Base-by-base conservation (phyloP, 2,329 filamentous ascomycete genomes). In the Cryphonectria parasitica region DNA sequence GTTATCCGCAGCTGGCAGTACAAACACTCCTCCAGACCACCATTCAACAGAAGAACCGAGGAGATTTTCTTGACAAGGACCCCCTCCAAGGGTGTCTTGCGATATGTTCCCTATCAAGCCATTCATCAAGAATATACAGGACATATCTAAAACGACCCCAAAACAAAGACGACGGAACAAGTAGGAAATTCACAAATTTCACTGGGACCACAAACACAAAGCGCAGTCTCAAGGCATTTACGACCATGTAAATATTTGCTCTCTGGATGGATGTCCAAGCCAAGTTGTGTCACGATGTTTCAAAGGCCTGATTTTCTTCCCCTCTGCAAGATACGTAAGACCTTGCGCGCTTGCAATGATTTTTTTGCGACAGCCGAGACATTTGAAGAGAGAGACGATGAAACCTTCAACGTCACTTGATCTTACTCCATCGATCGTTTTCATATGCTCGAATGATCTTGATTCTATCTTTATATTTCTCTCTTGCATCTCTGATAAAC, bases 401-500 rank as follows among this genome's bases (percentile, higher is more conserved):
- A 22, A 22, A 22, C 8, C 45, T 22, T 49, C 45, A n/a, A 49
- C 5, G 45, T n/a, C 19, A 49, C 45, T 6, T 49, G 19, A 6
- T 49, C 19, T 6, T 19, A 7, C n/a, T 22, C 6, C 45, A 49
- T 1, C 6, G 28, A 28, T 52, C 45, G 22, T 8, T n/a, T 58
- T 31, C 6, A 15, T 19, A 28, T 28, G n/a, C n/a, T 7, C 22
- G 45, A 49, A 49, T n/a, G 19, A 10, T 6, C 19, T 49, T n/a
- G 45, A 49, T 49, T 49, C 22, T 49, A 49, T 49, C 6, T 49
- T n/a, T 49, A n/a, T 10, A n/a, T 6, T 49, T 49, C 31, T 34
- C 10, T 39, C 8, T 36, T 61, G 43, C 45, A 45, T 60, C 61
- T 60, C 61, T 69, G 56, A 52, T n/a, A 61, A 70, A 70, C 10